A percentile compares a stretch with the other conserved stretches of the same genome.
Conservation (phyloP, 768 basidiomycete genomes). For the Mycena vulgaris region DNA sequence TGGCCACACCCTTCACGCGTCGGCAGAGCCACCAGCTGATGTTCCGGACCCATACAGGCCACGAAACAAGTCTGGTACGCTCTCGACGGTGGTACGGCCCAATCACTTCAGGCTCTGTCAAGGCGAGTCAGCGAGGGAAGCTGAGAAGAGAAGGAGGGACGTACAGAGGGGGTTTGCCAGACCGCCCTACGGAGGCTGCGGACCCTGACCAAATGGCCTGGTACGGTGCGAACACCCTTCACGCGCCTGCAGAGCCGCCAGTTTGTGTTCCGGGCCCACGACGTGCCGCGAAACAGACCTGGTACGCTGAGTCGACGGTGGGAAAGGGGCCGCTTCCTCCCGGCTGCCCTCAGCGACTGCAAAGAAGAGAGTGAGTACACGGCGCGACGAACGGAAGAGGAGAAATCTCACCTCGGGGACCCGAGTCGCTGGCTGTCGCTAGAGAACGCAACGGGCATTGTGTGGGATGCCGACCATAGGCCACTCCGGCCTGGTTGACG, state of each 20-base stretch:
- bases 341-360: not conserved
- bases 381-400: not conserved
- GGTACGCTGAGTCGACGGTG: too few relatives aligned
- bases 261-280: too few relatives aligned
- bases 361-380: not conserved
- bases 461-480: not conserved
- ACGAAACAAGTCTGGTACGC: not conserved
- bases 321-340: not conserved
- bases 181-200: too few relatives aligned
- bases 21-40: not conserved
- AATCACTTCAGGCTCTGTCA: too few relatives aligned
- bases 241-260: too few relatives aligned
- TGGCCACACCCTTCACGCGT: constrained; percentile 2
- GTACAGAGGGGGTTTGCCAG: too few relatives aligned
- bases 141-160: too few relatives aligned
- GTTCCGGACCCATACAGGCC: not conserved
- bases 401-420: not conserved
- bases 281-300: too few relatives aligned
- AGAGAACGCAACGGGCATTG: not conserved
- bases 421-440: not conserved
- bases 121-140: too few relatives aligned
- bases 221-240: too few relatives aligned
- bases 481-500: not conserved
- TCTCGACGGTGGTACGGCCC: not conserved
- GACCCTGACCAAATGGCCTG: too few relatives aligned